These are phyloP conservation scores for Rhododendron williamsianum DNA, from an alignment of 148 eudicot genomes.

Conservation along the genomic window DNA sequence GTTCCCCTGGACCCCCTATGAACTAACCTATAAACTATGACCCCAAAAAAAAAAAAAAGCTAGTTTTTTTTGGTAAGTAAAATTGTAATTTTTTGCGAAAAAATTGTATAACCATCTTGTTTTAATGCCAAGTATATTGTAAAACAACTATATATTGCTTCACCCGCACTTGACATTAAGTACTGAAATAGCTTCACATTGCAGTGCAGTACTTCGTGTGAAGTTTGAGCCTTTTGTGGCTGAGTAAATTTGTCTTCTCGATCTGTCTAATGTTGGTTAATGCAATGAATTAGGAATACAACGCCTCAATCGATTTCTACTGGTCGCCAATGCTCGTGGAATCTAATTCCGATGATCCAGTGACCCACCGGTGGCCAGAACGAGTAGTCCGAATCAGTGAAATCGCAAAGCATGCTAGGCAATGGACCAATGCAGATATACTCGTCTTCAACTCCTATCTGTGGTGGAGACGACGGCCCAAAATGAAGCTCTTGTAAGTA, in stretches of 20 bases:
- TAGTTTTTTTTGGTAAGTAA: no score
- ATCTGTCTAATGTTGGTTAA: neutral
- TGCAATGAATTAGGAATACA: slow-evolving; percentile 54
- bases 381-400: slow-evolving; percentile 63
- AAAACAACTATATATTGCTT: neutral
- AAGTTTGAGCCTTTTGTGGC: neutral
- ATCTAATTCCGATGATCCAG: slow-evolving; percentile 79
- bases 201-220: neutral
- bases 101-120: no score
- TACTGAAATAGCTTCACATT: neutral
- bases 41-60: no score
- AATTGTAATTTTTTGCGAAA: no score
- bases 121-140: no score
- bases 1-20: no score
- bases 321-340: slow-evolving; percentile 91
- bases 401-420: slow-evolving; percentile 75
- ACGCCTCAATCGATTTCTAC: slow-evolving; percentile 79
- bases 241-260: neutral
- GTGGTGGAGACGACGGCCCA: slow-evolving; percentile 71
- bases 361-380: slow-evolving; percentile 50
- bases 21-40: no score
- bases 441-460: slow-evolving; percentile 73
- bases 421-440: slow-evolving; percentile 77
- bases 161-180: neutral
- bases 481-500: slow-evolving; percentile 53